Evolutionary conservation across 805 yeast genomes (phyloP), one percentile per base, ranked within the genome.

Genomic region (Vanderwaltozyma tropicalis): DNA sequence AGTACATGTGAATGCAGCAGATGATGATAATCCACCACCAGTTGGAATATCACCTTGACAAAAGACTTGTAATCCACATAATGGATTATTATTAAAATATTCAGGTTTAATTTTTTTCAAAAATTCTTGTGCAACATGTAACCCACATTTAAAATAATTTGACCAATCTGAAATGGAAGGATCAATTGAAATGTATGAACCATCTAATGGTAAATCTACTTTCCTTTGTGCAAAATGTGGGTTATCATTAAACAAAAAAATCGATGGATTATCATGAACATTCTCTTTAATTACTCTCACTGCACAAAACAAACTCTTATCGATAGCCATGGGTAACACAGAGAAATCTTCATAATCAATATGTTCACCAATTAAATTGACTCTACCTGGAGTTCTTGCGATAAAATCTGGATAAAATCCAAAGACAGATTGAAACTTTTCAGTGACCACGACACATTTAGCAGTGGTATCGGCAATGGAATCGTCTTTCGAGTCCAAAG

Each of bases 321-420:
- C 80, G 27, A 80, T 73, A 3, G 88, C 86, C 78, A 80, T 74
- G 14, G 87, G 87, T 46, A 80, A 65, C 10, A 76, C 81, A 6
- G 83, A 68, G 53, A 75, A 80, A 48, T 71, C 69, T 45, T 74
- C 71, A 53, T 79, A 80, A 59, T 80, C 87, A 39, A 80, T 74
- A 52, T 80, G 88, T 46, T 80, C 87, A 27, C 88, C 87, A 39
- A 80, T 76, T 41, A 80, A 61, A 53, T 79, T 80, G 37, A 80
- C 87, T 47, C 88, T 63, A 24, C 87, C 87, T n/a, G 88, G 87
- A 13, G 82, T 72, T 35, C 86, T 64, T 17, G 77, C 62, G 28
- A 74, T 57, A 49, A 76, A 69, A 25, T 66, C 68, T 4, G 53
- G 49, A 19, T 49, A 49, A 14, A 46, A 46, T 36, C 58, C 66